These are phyloP conservation scores for Corchorus olitorius DNA, from an alignment of 345 rosid species.

Conservation along the genomic window DNA sequence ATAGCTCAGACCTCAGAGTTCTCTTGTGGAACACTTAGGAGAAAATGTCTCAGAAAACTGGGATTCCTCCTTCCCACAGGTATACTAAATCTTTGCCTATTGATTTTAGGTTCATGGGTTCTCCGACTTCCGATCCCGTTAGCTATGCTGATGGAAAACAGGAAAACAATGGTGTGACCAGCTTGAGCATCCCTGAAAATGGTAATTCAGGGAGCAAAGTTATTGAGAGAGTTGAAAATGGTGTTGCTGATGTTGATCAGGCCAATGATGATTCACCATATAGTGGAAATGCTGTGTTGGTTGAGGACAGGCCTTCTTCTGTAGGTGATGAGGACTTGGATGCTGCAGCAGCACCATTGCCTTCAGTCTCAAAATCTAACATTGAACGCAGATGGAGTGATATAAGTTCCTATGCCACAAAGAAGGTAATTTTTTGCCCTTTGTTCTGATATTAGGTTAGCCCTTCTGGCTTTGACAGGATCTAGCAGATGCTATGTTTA, in stretches of 20 bases:
- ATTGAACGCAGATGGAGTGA: conserved; percentile 78
- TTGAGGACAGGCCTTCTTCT: conserved; percentile 55
- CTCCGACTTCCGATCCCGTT: conserved; percentile 44
- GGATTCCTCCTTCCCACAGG: conserved; percentile 54
- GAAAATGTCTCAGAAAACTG: conserved; percentile 55
- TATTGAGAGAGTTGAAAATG: conserved; percentile 38
- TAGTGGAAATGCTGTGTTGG: conserved; percentile 34
- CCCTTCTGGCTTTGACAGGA: neutral
- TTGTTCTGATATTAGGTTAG: conserved; percentile 9
- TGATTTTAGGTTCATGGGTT: conserved; percentile 58
- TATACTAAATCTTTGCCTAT: conserved; percentile 73
- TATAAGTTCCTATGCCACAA: conserved; percentile 63
- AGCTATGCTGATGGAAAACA: conserved; percentile 32
- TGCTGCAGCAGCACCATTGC: conserved; percentile 44
- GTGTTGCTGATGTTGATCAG: conserved; percentile 34
- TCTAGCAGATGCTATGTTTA: conserved; percentile 6
- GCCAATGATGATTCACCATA: conserved; percentile 86
- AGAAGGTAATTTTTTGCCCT: conserved; percentile 56
- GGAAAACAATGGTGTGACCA: conserved; percentile 21
- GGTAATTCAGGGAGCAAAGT: conserved; percentile 36
- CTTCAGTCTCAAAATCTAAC: conserved; percentile 46
- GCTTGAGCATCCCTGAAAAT: conserved; percentile 45
- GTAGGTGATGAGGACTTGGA: conserved; percentile 49
- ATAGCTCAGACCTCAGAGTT: conserved; percentile 38
- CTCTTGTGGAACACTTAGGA: conserved; percentile 16